Evolutionary conservation across 495 filamentous ascomycete genomes (phyloP), one percentile per base, ranked within the genome.

Genomic region (Neurospora sp.): DNA sequence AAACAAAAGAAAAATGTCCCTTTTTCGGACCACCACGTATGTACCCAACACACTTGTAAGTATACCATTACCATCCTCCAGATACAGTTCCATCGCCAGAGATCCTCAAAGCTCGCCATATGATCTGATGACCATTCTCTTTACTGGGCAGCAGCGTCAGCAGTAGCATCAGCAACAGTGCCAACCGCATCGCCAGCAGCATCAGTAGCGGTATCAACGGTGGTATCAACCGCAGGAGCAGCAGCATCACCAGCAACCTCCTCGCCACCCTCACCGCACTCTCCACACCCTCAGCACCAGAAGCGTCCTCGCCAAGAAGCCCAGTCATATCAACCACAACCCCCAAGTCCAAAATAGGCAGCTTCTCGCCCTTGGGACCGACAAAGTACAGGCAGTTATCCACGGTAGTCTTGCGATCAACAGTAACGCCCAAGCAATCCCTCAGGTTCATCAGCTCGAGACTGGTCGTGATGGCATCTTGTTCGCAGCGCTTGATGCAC

Each of bases 241-340:
- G 2, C 20, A 27, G 47, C 47, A 35, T 16, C 53, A 53, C 9
- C n/a, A 61, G 12, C 1, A 18, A 14, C 47, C 47, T 59, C 47
- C 20, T 65, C 27, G 4, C 18, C 14, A 37, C 27, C 27, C 27
- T 65, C 4, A 65, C 53, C 27, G 53, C 53, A 27, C 53, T 65
- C 27, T 65, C 53, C 22, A 65, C 53, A 3, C 20, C 45, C 9
- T 20, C n/a, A 14, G 39, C 39, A 40, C 39, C 39, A 40, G 39
- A 40, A 40, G 39, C 39, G 18, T 27, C 53, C 22, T 27, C 22
- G 6, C 82, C 85, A 41, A 80, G 80, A n/a, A 75, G 73, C 0
- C 53, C 53, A 35, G 53, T 65, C 53, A 65, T 1, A 8, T 45
- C 40, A 10, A 31, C 39, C 3, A 39, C 39, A 22, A 75, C 16